phyloP scores from a whole-genome alignment of 768 basidiomycete genomes.

The Hypholoma fasciculare region DNA sequence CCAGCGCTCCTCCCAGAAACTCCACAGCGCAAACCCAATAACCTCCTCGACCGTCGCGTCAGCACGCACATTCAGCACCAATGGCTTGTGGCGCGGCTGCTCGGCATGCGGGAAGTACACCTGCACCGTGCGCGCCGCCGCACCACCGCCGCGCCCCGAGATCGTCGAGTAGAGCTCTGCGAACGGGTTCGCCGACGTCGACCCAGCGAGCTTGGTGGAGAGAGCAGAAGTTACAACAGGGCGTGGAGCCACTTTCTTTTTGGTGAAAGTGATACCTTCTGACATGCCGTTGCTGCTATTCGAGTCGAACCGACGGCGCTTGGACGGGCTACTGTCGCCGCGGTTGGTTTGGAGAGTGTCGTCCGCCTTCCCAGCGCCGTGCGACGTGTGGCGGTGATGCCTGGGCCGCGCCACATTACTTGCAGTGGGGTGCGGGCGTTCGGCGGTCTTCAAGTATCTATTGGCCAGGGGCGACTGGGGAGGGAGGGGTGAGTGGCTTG shows the following conservation, averaged over 20 bases:
- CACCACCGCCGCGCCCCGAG: slow-evolving; percentile 69
- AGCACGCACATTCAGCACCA: slow-evolving; percentile 75
- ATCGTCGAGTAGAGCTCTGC: slow-evolving; percentile 84
- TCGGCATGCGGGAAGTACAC: slow-evolving; percentile 86
- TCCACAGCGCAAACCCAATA: slow-evolving; percentile 89
- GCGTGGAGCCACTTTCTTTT: slow-evolving; percentile 45
- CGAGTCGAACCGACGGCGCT: slow-evolving; percentile 10
- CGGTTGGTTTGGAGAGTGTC: neutral
- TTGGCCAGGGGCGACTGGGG: neutral
- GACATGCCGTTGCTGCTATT: neutral
- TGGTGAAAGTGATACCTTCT: slow-evolving; percentile 42
- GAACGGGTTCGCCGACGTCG: slow-evolving; percentile 80
- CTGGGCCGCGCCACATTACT: no score
- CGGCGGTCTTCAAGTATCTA: neutral
- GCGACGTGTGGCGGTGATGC: neutral
- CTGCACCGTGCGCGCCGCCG: slow-evolving; percentile 56
- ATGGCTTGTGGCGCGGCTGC: slow-evolving; percentile 56
- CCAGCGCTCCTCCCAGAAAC: slow-evolving; percentile 88
- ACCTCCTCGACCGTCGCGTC: slow-evolving; percentile 96
- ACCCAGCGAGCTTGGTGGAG: slow-evolving; percentile 71
- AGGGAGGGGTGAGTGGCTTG: neutral
- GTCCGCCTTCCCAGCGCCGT: neutral
- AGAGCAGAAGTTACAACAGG: slow-evolving; percentile 61
- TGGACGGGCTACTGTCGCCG: slow-evolving; percentile 23
- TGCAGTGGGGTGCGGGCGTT: no score